These are phyloP conservation scores for Panaeolus papilionaceus DNA, from an alignment of 768 basidiomycete species.

Conservation along the genomic window DNA sequence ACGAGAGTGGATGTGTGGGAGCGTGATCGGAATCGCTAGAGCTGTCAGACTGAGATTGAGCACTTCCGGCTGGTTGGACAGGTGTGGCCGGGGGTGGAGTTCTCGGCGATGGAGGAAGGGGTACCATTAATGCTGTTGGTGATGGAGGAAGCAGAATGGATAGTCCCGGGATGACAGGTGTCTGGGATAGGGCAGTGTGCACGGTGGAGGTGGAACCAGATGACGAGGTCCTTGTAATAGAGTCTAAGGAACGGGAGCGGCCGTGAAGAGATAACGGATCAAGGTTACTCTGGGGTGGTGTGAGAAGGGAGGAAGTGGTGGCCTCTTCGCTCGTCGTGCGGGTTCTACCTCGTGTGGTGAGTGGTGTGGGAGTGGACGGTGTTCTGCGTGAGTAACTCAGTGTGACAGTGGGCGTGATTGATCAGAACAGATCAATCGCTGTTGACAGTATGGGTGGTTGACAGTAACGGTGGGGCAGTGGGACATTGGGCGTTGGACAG, in stretches of 20 bases:
- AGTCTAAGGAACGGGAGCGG: not conserved
- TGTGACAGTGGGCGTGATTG: not conserved
- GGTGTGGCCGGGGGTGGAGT: no score
- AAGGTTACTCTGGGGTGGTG: not conserved
- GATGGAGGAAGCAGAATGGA: not conserved
- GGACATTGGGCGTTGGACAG: not conserved
- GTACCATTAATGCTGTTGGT: no score
- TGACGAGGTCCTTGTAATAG: not conserved
- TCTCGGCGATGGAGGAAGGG: no score
- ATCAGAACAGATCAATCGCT: not conserved
- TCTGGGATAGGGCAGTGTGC: not conserved
- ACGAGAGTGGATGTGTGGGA: no score
- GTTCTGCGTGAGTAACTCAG: not conserved
- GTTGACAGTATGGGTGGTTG: no score
- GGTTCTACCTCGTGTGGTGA: not conserved
- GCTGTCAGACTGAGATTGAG: no score
- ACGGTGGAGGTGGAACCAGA: not conserved
- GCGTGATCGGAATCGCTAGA: not conserved
- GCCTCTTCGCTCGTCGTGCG: not conserved
- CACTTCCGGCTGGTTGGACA: no score
- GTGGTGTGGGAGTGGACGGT: not conserved
- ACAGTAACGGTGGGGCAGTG: no score
- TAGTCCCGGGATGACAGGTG: not conserved
- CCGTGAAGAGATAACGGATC: not conserved
- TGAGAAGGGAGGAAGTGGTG: not conserved